These are phyloP conservation scores for Ceratobasidium theobromae DNA, from an alignment of 1,284 basidiomycete species.

Conservation along the genomic window DNA sequence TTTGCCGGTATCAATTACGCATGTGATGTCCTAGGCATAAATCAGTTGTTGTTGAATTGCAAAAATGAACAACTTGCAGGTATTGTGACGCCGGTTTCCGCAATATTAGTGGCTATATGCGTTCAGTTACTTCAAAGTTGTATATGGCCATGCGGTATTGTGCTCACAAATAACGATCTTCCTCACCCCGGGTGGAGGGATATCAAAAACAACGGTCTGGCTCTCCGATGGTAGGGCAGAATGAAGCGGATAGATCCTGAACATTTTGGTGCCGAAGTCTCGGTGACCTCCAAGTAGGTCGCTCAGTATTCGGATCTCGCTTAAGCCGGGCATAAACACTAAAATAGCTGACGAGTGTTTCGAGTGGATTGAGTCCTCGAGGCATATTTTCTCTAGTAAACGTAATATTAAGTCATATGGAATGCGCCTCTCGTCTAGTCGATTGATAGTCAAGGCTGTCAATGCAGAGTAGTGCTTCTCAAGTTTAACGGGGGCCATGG, in stretches of 20 bases:
- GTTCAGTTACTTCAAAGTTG: background rate
- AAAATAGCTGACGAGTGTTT: constrained; percentile 81
- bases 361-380: constrained; percentile 57
- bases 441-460: constrained; percentile 80
- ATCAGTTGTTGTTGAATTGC: background rate
- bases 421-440: constrained; percentile 86
- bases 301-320: constrained; percentile 86
- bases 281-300: constrained; percentile 81
- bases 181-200: constrained; percentile 74
- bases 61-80: background rate
- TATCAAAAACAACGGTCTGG: constrained; percentile 87
- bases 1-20: constrained; percentile 95
- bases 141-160: background rate
- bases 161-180: constrained; percentile 88
- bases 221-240: constrained; percentile 89
- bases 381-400: constrained; percentile 88
- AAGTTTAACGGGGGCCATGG: constrained; percentile 52
- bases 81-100: constrained; percentile 88
- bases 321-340: constrained; percentile 93
- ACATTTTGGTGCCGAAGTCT: constrained; percentile 67
- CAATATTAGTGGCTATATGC: constrained; percentile 68
- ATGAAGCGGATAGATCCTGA: constrained; percentile 89
- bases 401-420: constrained; percentile 87
- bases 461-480: constrained; percentile 71
- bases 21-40: constrained; percentile 91